These are phyloP conservation scores for Anthracocystis setariae DNA, from an alignment of 1,284 basidiomycete species.

Conservation along the genomic window DNA sequence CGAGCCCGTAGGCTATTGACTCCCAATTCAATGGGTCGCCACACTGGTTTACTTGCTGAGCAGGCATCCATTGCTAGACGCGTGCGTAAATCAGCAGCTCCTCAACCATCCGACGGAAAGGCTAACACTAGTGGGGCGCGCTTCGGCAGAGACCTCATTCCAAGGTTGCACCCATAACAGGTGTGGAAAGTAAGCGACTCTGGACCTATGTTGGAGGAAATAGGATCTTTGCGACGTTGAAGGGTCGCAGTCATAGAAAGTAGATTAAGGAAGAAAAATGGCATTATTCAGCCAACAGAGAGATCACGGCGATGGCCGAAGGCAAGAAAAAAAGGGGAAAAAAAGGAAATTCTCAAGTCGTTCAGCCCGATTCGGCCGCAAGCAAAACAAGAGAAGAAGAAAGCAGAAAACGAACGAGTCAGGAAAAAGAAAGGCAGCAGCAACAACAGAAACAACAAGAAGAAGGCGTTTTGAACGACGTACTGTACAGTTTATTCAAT, in stretches of 20 bases:
- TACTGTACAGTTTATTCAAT: no score
- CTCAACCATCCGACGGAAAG: constrained; percentile 56
- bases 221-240: constrained; percentile 4
- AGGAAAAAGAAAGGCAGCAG: constrained; percentile 1
- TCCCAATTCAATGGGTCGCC: constrained; percentile 40
- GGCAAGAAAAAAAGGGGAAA: not conserved
- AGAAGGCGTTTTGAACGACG: not conserved
- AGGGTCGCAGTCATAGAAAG: constrained; percentile 1
- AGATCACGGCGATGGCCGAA: not conserved
- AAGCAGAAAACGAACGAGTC: not conserved
- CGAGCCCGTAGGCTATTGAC: constrained; percentile 47
- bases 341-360: no score
- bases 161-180: constrained; percentile 52
- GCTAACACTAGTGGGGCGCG: constrained; percentile 55
- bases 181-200: not conserved
- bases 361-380: not conserved
- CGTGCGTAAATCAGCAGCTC: constrained; percentile 40
- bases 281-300: constrained; percentile 5
- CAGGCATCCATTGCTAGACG: constrained; percentile 52
- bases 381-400: constrained; percentile 4
- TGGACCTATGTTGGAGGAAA: not conserved
- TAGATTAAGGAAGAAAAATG: constrained; percentile 18
- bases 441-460: not conserved
- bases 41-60: constrained; percentile 53
- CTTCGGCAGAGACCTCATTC: constrained; percentile 53